Percentiles rank a stretch among this genome's conserved stretches.
These are phyloP conservation scores for Omphalotus olearius DNA, from an alignment of 1,284 basidiomycete genomes.

Conservation along the genomic window DNA sequence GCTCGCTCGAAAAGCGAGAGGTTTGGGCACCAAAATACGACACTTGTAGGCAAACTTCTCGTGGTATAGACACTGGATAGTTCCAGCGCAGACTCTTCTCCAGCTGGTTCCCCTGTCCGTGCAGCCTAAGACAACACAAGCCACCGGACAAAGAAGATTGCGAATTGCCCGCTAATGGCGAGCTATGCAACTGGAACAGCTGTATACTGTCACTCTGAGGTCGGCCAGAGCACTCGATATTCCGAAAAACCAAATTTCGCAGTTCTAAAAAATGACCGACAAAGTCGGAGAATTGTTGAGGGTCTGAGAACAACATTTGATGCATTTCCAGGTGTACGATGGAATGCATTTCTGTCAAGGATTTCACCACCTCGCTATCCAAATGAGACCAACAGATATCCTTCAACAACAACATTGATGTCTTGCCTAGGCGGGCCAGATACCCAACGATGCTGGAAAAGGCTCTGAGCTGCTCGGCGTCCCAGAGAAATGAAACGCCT, in stretches of 20 bases:
- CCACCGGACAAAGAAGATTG: background rate
- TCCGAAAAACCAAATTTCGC: constrained; percentile 3
- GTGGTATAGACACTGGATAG: constrained; percentile 1
- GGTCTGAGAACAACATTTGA: background rate
- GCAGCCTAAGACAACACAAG: background rate
- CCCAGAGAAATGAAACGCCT: background rate
- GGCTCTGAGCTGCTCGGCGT: background rate
- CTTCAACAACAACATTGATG: background rate
- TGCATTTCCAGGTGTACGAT: constrained; percentile 2
- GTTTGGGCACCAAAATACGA: constrained; percentile 2
- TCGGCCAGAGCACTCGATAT: constrained; percentile 1
- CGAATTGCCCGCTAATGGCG: background rate
- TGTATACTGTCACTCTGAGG: too few relatives aligned
- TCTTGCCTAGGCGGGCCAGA: background rate
- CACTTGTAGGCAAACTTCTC: background rate
- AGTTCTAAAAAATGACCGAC: constrained; percentile 2
- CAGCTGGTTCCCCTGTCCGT: background rate
- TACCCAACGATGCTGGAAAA: background rate
- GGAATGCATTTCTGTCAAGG: background rate
- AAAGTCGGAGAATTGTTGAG: constrained; percentile 7
- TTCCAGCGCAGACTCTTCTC: constrained; percentile 4
- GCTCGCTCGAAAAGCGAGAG: background rate
- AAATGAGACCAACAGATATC: constrained; percentile 4
- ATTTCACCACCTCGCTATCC: constrained; percentile 1
- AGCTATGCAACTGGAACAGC: too few relatives aligned